Evolutionary conservation across 495 filamentous ascomycete genomes (phyloP), one percentile per base, ranked within the genome.

Genomic region (Xylaria castorea): DNA sequence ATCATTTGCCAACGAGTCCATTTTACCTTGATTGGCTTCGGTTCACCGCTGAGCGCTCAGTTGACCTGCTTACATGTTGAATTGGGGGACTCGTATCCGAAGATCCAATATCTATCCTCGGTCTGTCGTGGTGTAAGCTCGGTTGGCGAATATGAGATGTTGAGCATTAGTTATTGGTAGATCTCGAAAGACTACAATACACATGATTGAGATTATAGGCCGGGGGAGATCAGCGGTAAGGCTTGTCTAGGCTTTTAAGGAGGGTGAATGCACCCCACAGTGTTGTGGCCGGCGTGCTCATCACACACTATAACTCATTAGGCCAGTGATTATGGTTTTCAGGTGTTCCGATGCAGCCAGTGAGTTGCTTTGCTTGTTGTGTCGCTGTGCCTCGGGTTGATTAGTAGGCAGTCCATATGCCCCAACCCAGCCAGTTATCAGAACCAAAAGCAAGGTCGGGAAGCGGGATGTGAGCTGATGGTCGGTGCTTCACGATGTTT

Each of bases 1-100:
- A 71, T 69, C 67, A 71, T 74, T 75, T 63, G 66, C 74, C 36
- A 25, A 22, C 42, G 40, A 70, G 57, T 73, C 70, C 61, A 36
- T 50, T 22, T 60, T 66, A 61, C 57, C 55, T 73, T 74, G 73
- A 73, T 78, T 79, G 76, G 77, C 69, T 74, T 76, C 50, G 73
- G 74, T 78, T 76, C 76, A 71, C 74, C 72, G 66, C 63, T 66
- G 63, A 22, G 66, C 50, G 46, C 53, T 51, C 70, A 6, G 72
- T 63, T 77, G 61, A 42, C 34, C 67, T 72, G 53, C 61, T 57
- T 61, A 65, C 69, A 57, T 71, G 69, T 30, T 64, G 69, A 71
- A 63, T 57, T 44, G 42, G 42, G 32, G 11, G 6, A 20, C 9
- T 14, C 34, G 16, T 44, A 22, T 34, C 61, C 30, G 22, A 22